Evolutionary conservation across 2,329 filamentous ascomycete genomes (phyloP), one percentile per base, ranked within the genome.

Genomic region (Sclerotiophoma versabilis): DNA sequence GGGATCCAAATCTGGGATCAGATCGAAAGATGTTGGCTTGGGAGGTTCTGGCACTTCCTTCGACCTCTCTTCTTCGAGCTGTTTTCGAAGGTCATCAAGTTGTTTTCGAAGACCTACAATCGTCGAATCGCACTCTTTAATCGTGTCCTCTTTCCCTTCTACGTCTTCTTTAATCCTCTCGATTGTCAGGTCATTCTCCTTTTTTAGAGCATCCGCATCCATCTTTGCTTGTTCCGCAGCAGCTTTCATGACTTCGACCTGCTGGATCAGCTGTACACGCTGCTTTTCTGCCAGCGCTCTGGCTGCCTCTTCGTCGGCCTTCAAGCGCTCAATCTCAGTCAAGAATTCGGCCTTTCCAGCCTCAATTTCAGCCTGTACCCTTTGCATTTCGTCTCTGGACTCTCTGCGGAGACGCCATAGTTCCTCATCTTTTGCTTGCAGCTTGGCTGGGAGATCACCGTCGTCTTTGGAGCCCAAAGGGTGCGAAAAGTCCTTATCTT

Each of bases 1-100:
- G 2, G 81, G 79, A 55, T 84, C 81, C n/a, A 85, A 73, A 59
- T 83, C 82, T 20, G 80, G 80, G 59, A 84, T 78, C 44, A 75
- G 52, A 49, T 76, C 72, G 20, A 60, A 59, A 37, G 70, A 55
- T n/a, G 65, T 64, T 26, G 68, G 60, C 30, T 65, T 63, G 5
- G 60, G 50, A 25, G 68, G 60, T 37, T 64, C 63, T 4, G 60
- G 57, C 9, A 34, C 9, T 15, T 67, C 63, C 38, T 63, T 71
- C 19, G 50, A 37, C 39, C 57, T 69, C 49, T 73, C 70, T 11
- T 59, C 57, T 19, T 70, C 70, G 14, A 71, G 60, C 41, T 71
- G 57, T 12, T 52, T 56, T 17, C 52, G 56, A 9, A 68, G 42
- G 8, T 65, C 57, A 19, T 70, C 70, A 17, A 70, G 58, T 38